phyloP scores from a whole-genome alignment of 768 basidiomycete species.

The Termitomyces sp. region DNA sequence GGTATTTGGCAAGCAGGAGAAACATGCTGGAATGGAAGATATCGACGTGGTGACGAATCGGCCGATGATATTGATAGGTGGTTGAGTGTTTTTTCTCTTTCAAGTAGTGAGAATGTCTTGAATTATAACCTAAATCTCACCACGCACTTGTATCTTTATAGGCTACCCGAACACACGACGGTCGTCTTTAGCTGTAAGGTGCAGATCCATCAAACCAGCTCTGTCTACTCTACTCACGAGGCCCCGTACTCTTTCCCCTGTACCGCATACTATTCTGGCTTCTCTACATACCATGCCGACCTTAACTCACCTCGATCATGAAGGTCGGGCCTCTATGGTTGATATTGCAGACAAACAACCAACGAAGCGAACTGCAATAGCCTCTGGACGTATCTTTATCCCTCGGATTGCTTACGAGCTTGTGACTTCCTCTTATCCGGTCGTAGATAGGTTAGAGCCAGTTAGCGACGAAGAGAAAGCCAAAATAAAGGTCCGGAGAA shows the following conservation, averaged over 20 bases:
- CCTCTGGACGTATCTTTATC: slow-evolving; percentile 67
- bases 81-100: slow-evolving; percentile 53
- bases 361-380: slow-evolving; percentile 67
- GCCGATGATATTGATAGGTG: slow-evolving; percentile 92
- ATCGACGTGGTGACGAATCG: slow-evolving; percentile 74
- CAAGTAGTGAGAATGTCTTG: slow-evolving; percentile 16
- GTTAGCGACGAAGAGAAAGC: slow-evolving; percentile 23
- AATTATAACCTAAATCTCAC: slow-evolving; percentile 13
- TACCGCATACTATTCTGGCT: slow-evolving; percentile 13
- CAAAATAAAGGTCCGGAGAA: slow-evolving; percentile 46
- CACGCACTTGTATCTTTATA: slow-evolving; percentile 7
- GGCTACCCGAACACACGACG: slow-evolving; percentile 3
- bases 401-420: slow-evolving; percentile 60
- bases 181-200: not conserved
- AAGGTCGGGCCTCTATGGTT: slow-evolving; percentile 80
- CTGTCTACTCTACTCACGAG: not conserved
- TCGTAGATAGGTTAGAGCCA: slow-evolving; percentile 12
- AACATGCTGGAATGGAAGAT: slow-evolving; percentile 79
- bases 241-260: not conserved
- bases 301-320: slow-evolving; percentile 68
- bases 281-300: slow-evolving; percentile 21
- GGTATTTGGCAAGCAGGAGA: slow-evolving; percentile 66
- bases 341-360: slow-evolving; percentile 59
- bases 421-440: slow-evolving; percentile 38
- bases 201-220: not conserved